Evolutionary conservation across 768 basidiomycete species (phyloP), one percentile per base, ranked within the genome.

Genomic region (Calocybe cyanea): DNA sequence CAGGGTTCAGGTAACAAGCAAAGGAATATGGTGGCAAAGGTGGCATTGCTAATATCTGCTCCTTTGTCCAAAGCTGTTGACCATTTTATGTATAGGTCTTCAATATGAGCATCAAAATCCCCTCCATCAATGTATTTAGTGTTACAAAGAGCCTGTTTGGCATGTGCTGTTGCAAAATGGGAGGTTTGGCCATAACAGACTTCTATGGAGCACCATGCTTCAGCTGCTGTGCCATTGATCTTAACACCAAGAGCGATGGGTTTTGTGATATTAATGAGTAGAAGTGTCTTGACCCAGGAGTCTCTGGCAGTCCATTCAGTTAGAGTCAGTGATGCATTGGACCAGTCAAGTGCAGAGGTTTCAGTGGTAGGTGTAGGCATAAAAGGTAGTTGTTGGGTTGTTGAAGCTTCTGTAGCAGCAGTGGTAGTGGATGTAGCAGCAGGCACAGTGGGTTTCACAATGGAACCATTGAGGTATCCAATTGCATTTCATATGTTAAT

Each of bases 1-100:
- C 58, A 63, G 7, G 56, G 55, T 19, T 51, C 36, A 8, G 59
- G 57, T 1, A 62, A 46, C 11, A 57, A 58, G 1, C 41, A 18
- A 7, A 62, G 36, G 19, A 60, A 38, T 23, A 58, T 58, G 15
- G 46, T n/a, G 8, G 49, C 35, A 44, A 60, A 62, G 1, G 43
- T 33, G 10, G 30, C 10, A 32, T 62, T 54, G 2, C 15, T 19
- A 15, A 60, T 49, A 0, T 32, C 30, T 1, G 54, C 39, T 0
- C 62, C 52, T n/a, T 48, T 45, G 7, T 54, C 38, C 10, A 49
- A 57, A 18, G 53, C 55, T 0, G 14, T 20, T 1, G 33, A 42
- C 48, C 51, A 52, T 31, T 60, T 57, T 4, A 28, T 45, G 3
- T 35, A 37, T 4, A 60, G 43, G 14, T 41, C 34, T 2, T 50